Base-by-base conservation (phyloP, 139 green algal species). In the Klebsormidium nitens region DNA sequence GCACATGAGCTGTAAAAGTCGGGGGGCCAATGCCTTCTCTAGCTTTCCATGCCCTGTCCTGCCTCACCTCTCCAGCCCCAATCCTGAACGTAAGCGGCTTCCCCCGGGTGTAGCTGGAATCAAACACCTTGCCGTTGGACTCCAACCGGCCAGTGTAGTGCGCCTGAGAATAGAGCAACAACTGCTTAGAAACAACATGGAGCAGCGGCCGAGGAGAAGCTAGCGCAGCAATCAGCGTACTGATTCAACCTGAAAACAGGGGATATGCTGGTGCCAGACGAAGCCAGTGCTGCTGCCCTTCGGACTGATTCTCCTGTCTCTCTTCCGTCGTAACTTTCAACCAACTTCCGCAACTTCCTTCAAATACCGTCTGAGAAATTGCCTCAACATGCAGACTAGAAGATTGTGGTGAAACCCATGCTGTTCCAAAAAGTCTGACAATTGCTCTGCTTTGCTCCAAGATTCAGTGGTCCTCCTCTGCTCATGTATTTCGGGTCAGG, bases 21-120 rank as follows among this genome's bases (percentile, higher is more conserved):
- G 19, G 23, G 19, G 19, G 56, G 14, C 14, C 14, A 55, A 66
- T 35, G 56, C 14, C 8, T 62, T 8, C 8, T 49, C 74, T 14
- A 80, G 65, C 71, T 75, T 36, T 5, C 64, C 36, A 0, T 47
- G 58, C 29, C 74, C 74, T n/a, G n/a, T n/a, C 14, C 8, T 62
- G 31, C 8, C 65, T 79, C 19, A 80, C 72, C 71, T 75, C 49
- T 5, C 64, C 36, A 0, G 49, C 71, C 29, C 74, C 74, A 1
- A 81, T n/a, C 26, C 46, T 74, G 59, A 81, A 81, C 26, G 66
- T 37, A 46, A 81, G 50, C 2, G 74, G 74, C 26, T 36, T 71
- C 31, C 74, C 74, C 5, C 71, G 71, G 47, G 32, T 49, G 61
- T 81, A 81, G 70, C 74, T 81, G 69, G 42, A 68, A 59, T 81